Evolutionary conservation across 768 basidiomycete genomes (phyloP).

Genomic region (Tricholoma saponaceum): DNA sequence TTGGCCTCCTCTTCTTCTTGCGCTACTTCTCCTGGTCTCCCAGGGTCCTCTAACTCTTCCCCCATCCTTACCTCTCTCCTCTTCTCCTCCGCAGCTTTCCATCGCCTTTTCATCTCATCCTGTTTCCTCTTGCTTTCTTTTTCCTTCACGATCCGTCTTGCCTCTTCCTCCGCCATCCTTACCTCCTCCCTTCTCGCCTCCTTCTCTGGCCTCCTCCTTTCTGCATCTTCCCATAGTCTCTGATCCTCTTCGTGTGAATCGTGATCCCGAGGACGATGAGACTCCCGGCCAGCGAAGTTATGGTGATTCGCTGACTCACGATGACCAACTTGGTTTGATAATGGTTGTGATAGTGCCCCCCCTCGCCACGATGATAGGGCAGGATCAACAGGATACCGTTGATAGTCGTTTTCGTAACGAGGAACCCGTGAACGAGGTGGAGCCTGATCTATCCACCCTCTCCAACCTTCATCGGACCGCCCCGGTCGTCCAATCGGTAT

Average conservation of each 20-base stretch:
- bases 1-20: conserved; percentile 26
- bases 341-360: conserved; percentile 11
- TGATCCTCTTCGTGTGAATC: conserved; percentile 3
- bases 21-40: conserved; percentile 24
- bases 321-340: conserved; percentile 13
- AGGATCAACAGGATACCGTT: conserved; percentile 12
- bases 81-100: conserved; percentile 18
- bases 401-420: conserved; percentile 7
- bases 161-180: conserved; percentile 10
- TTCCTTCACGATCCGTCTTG: conserved; percentile 18
- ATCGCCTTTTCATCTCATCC: conserved; percentile 24
- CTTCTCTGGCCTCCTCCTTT: conserved; percentile 11
- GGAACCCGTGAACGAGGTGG: conserved; percentile 8
- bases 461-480: conserved; percentile 14
- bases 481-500: conserved; percentile 14
- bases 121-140: conserved; percentile 18
- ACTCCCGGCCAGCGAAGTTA: conserved; percentile 17
- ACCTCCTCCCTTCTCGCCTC: too few relatives aligned
- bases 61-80: conserved; percentile 15
- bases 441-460: conserved; percentile 9
- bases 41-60: conserved; percentile 25
- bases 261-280: background rate
- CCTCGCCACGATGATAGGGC: background rate
- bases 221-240: conserved; percentile 7
- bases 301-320: conserved; percentile 11